Conservation (phyloP, 805 yeast species). For the Saturnispora serradocipensis region DNA sequence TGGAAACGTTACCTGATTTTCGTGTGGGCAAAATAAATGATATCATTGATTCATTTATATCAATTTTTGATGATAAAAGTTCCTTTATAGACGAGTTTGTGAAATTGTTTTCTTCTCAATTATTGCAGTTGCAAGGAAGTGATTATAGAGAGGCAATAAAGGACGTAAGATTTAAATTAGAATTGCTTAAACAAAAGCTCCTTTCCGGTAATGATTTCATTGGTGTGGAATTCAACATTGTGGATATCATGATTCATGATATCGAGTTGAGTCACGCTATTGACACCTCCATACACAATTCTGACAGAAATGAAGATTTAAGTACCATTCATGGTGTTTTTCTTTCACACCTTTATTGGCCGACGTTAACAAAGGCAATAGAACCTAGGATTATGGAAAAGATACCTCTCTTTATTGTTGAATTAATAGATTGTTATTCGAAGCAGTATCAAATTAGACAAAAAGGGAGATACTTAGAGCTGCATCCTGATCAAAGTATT, state of each 20-base stretch:
- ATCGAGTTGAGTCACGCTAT: slow-evolving; percentile 45
- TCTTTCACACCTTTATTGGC: slow-evolving; percentile 80
- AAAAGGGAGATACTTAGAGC: slow-evolving; percentile 48
- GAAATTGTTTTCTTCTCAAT: slow-evolving; percentile 45
- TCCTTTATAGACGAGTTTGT: slow-evolving; percentile 59
- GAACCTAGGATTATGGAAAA: slow-evolving; percentile 6
- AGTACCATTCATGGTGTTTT: slow-evolving; percentile 44
- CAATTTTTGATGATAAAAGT: slow-evolving; percentile 63
- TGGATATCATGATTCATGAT: slow-evolving; percentile 82
- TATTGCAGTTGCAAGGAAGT: slow-evolving; percentile 37
- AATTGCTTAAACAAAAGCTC: slow-evolving; percentile 43
- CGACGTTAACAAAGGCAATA: slow-evolving; percentile 34
- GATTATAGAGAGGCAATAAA: slow-evolving; percentile 31
- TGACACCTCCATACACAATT: slow-evolving; percentile 22
- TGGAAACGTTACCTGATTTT: slow-evolving; percentile 85
- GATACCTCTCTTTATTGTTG: slow-evolving; percentile 40
- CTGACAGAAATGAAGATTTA: slow-evolving; percentile 20
- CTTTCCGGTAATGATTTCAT: slow-evolving; percentile 27
- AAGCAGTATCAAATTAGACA: slow-evolving; percentile 34
- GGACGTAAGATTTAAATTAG: slow-evolving; percentile 28
- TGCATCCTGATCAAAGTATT: slow-evolving; percentile 51
- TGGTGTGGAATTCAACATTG: slow-evolving; percentile 52
- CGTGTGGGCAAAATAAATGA: slow-evolving; percentile 52
- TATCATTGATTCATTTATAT: slow-evolving; percentile 58
- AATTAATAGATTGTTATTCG: slow-evolving; percentile 35